Conservation (phyloP, 2,329 filamentous ascomycete genomes). For the Pseudocercospora macadamiae region DNA sequence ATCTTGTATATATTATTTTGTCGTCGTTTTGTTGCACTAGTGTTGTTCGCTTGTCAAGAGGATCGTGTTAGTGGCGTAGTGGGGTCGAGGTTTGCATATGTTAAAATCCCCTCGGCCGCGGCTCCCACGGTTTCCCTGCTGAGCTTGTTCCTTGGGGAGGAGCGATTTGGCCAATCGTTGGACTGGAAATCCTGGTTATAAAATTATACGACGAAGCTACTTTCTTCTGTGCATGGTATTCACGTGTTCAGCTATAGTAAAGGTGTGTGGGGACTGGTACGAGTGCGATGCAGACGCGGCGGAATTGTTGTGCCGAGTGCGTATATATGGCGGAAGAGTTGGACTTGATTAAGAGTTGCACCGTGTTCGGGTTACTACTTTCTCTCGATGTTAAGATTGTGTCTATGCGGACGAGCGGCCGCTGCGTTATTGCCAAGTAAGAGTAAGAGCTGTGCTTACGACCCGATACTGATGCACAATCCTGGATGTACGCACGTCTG, state of each 20-base stretch:
- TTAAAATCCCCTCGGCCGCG: not conserved
- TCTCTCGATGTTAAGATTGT: no score
- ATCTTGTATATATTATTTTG: not conserved
- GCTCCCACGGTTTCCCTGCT: not conserved
- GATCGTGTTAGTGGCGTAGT: not conserved
- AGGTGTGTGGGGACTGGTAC: no score
- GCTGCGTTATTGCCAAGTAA: no score
- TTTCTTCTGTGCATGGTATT: not conserved
- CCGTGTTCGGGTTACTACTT: not conserved
- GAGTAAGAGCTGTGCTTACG: no score
- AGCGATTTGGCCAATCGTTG: constrained; percentile 5
- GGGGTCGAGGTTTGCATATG: not conserved
- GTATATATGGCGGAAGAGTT: not conserved
- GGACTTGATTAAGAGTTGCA: not conserved
- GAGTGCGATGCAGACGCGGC: not conserved
- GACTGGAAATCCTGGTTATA: not conserved
- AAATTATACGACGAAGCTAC: not conserved
- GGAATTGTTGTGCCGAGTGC: not conserved
- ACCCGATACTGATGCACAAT: no score
- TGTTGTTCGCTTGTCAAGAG: not conserved
- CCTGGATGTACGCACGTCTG: no score
- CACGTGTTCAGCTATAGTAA: not conserved
- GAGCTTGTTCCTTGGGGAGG: not conserved
- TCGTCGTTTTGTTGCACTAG: not conserved
- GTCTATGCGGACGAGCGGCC: no score